phyloP scores from a whole-genome alignment of 352 stramenopile genomes.

The Globisporangium orthogonon region DNA sequence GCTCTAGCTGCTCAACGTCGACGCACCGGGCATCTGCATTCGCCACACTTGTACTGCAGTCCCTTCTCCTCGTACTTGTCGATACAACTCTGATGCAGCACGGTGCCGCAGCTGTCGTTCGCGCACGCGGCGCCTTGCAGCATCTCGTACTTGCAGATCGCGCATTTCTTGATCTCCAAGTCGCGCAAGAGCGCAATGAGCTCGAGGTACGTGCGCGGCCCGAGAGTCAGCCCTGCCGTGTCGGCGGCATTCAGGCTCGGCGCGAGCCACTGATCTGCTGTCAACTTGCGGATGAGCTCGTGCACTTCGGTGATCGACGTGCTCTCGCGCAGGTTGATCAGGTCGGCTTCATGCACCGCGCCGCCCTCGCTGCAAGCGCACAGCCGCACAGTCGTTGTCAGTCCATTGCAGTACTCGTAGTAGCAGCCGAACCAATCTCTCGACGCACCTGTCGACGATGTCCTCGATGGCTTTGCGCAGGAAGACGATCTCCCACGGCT shows the following conservation, averaged over 20 bases:
- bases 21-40: constrained; percentile 39
- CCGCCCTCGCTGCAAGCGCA: constrained; percentile 38
- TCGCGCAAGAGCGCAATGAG: constrained; percentile 68
- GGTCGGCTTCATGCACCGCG: constrained; percentile 48
- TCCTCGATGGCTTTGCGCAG: constrained; percentile 76
- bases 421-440: no score
- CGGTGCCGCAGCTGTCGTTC: constrained; percentile 25
- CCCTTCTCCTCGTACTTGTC: constrained; percentile 58
- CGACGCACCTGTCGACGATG: constrained; percentile 56
- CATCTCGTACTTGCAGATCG: constrained; percentile 73
- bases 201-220: constrained; percentile 65
- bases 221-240: constrained; percentile 44
- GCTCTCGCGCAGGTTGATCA: constrained; percentile 71
- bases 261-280: constrained; percentile 63
- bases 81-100: constrained; percentile 51
- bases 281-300: constrained; percentile 58
- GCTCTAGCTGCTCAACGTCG: neutral
- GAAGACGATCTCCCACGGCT: constrained; percentile 82
- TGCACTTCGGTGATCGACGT: constrained; percentile 58
- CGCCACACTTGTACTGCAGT: constrained; percentile 49
- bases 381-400: neutral
- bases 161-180: constrained; percentile 69
- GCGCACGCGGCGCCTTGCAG: constrained; percentile 50
- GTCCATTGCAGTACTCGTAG: neutral
- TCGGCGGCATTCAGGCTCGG: constrained; percentile 29